Evolutionary conservation across 1,284 basidiomycete species (phyloP), one percentile per base, ranked within the genome.

Genomic region (Tylopilus sp.): DNA sequence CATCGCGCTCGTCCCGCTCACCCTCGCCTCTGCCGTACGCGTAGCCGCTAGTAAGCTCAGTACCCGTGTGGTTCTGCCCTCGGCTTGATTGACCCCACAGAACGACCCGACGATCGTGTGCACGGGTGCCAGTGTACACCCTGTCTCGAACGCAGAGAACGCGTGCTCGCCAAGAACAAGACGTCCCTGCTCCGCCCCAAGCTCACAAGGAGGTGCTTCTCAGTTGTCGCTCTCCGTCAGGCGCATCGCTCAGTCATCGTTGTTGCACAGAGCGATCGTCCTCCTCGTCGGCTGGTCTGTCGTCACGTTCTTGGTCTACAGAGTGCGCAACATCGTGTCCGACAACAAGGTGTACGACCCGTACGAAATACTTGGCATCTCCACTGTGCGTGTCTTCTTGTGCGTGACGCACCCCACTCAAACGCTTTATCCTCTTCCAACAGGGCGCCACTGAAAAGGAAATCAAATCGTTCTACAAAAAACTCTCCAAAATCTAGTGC

Each of bases 401-500:
- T 13, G n/a, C 35, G 19, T 13, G 21, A 23, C 21, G 21, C 21
- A 23, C 21, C 11, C 18, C 11, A 1, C 5, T 4, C 1, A 12
- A 4, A 3, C 21, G 16, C 15, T 9, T 44, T 41, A 53, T 51
- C 7, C 26, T 1, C 26, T n/a, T 21, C 25, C 21, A 1, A 2
- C 56, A 85, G 86, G 77, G 80, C 30, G 64, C 77, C 1, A 75
- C 85, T 5, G 88, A 96, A 62, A 95, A 96, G 70, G 89, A 95
- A 51, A 97, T 99, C 71, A 97, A 97, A 70, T 90, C 92, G 13
- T 91, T 94, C 68, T 99, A 89, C 77, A 97, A 95, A 74, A 89
- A 89, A 61, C 79, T 99, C n/a, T 95, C 93, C 1, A 78, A 87
- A 60, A 74, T 86, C 69, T 95, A 87, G 92, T 94, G 61, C 57